Conservation (phyloP, 1,284 basidiomycete genomes). For the Marasmius tenuissimus region DNA sequence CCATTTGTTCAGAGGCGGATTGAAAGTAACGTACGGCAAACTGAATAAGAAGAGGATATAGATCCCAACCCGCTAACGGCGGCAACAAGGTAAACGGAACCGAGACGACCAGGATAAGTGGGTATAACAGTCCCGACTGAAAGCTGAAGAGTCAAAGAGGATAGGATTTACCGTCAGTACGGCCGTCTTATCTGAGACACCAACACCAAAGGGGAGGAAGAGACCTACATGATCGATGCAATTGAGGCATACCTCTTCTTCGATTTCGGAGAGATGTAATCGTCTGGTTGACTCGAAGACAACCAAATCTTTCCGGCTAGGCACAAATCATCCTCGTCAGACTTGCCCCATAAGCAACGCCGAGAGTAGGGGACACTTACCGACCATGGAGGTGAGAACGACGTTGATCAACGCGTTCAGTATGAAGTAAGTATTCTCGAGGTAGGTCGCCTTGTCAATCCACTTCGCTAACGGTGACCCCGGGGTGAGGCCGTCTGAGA, state of each 20-base stretch:
- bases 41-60: background rate
- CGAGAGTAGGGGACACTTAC: background rate
- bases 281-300: background rate
- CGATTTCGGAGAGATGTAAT: background rate
- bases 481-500: background rate
- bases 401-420: background rate
- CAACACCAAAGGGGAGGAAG: too few relatives aligned
- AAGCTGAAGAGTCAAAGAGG: background rate
- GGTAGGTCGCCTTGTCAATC: background rate
- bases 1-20: background rate
- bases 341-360: background rate
- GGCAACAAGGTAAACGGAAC: background rate
- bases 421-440: background rate
- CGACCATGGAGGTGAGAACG: background rate
- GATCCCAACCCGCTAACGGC: background rate
- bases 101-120: background rate
- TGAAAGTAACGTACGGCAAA: background rate
- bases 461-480: background rate
- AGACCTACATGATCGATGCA: background rate
- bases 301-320: background rate
- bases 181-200: too few relatives aligned
- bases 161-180: background rate
- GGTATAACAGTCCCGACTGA: background rate
- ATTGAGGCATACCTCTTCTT: background rate
- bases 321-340: background rate